Conservation (phyloP, 1,139 yeast genomes). For the Arxiozyma heterogenica region DNA sequence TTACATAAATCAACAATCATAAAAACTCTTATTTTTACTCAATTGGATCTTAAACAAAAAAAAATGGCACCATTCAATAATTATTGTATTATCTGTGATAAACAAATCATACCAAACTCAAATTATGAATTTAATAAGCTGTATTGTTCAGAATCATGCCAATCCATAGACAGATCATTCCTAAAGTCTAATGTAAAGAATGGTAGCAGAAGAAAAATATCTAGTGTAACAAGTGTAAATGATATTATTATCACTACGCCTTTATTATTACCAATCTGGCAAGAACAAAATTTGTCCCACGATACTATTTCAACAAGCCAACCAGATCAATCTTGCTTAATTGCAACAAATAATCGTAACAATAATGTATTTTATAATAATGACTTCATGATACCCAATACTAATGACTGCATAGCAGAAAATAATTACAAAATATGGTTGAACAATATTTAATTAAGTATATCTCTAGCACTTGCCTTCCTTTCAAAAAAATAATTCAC, state of each 20-base stretch:
- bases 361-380: neutral
- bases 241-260: constrained; percentile 6
- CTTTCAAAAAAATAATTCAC: neutral
- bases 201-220: too few species aligned
- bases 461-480: neutral
- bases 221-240: neutral
- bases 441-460: constrained; percentile 7
- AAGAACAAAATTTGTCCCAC: neutral
- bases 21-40: neutral
- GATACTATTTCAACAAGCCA: neutral
- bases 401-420: constrained; percentile 22
- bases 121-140: constrained; percentile 15
- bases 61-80: constrained; percentile 51
- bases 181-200: neutral
- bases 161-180: constrained; percentile 34
- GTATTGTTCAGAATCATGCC: constrained; percentile 56
- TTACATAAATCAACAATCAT: neutral
- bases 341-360: neutral
- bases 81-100: constrained; percentile 58
- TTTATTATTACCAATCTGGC: constrained; percentile 4
- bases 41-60: neutral
- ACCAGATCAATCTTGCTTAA: neutral
- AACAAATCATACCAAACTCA: constrained; percentile 35
- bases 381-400: neutral
- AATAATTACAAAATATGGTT: constrained; percentile 26